Conservation (phyloP, 1,284 basidiomycete species). For the Apiotrichum sp. region DNA sequence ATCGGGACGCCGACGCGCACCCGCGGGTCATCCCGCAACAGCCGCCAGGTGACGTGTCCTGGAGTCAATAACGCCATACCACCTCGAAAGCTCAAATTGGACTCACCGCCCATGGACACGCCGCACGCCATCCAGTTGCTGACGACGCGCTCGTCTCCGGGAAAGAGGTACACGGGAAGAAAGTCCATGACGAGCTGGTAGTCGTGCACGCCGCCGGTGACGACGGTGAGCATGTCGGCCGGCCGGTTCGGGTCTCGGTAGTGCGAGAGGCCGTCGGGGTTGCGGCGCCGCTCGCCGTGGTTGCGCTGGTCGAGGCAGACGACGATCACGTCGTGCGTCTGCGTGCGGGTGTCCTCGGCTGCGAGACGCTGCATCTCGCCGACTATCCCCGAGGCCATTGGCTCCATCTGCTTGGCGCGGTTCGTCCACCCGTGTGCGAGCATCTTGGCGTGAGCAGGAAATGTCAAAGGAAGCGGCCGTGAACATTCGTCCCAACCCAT, state of each 20-base stretch:
- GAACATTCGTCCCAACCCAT: no score
- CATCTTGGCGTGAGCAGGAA: conserved; percentile 7
- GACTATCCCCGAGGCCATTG: conserved; percentile 34
- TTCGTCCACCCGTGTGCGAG: conserved; percentile 18
- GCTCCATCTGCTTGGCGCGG: conserved; percentile 24
- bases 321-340: conserved; percentile 37
- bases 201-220: conserved; percentile 48
- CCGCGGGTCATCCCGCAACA: conserved; percentile 53
- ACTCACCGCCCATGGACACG: conserved; percentile 50
- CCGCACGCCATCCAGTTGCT: conserved; percentile 59
- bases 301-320: conserved; percentile 62
- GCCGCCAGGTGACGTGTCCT: conserved; percentile 14
- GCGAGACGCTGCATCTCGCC: conserved; percentile 20
- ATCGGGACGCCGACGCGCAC: conserved; percentile 65
- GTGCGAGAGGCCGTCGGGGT: conserved; percentile 1
- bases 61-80: no score
- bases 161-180: conserved; percentile 69
- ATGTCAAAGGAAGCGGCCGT: no score
- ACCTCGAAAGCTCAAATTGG: neutral
- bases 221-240: conserved; percentile 13
- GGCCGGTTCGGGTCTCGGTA: conserved; percentile 35
- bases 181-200: conserved; percentile 76
- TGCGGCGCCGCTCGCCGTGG: conserved; percentile 55
- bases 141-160: conserved; percentile 60
- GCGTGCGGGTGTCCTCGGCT: conserved; percentile 1